phyloP scores from a whole-genome alignment of 2,329 filamentous ascomycete species.

The Phyllosticta ampelicida region DNA sequence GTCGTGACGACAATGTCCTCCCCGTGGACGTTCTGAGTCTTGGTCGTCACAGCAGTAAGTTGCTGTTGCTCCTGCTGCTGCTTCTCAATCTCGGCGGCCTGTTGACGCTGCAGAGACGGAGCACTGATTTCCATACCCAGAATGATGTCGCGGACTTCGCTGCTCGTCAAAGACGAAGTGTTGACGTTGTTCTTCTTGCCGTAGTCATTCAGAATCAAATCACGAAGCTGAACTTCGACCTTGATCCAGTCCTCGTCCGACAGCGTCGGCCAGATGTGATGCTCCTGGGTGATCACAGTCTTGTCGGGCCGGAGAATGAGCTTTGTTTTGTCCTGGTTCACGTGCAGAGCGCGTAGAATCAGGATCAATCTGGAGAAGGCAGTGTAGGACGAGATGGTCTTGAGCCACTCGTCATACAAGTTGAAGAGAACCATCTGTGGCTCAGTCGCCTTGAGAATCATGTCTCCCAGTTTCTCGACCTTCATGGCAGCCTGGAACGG shows the following conservation, averaged over 20 bases:
- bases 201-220: slow-evolving; percentile 95
- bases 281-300: slow-evolving; percentile 94
- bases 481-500: slow-evolving; percentile 99
- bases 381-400: slow-evolving; percentile 96
- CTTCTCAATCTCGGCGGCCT: slow-evolving; percentile 97
- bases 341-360: slow-evolving; percentile 87
- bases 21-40: slow-evolving; percentile 92
- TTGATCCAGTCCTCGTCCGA: slow-evolving; percentile 98
- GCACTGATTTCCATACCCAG: slow-evolving; percentile 99
- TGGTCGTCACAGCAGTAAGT: slow-evolving; percentile 92
- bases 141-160: slow-evolving; percentile 96
- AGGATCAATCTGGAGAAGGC: slow-evolving; percentile 92
- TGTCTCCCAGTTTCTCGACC: slow-evolving; percentile 96
- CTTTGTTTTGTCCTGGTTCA: slow-evolving; percentile 98
- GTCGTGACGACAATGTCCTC: slow-evolving; percentile 98
- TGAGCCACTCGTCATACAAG: slow-evolving; percentile 96
- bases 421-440: slow-evolving; percentile 99
- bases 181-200: slow-evolving; percentile 99
- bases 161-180: slow-evolving; percentile 88
- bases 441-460: slow-evolving; percentile 95
- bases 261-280: slow-evolving; percentile 95
- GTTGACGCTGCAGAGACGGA: slow-evolving; percentile 94
- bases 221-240: slow-evolving; percentile 92
- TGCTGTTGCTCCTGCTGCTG: slow-evolving; percentile 96
- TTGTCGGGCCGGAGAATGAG: slow-evolving; percentile 90